Percentiles rank a stretch among this genome's conserved stretches.
These are phyloP conservation scores for Pogostemon cablin DNA, from an alignment of 257 asterid genomes.

Conservation along the genomic window DNA sequence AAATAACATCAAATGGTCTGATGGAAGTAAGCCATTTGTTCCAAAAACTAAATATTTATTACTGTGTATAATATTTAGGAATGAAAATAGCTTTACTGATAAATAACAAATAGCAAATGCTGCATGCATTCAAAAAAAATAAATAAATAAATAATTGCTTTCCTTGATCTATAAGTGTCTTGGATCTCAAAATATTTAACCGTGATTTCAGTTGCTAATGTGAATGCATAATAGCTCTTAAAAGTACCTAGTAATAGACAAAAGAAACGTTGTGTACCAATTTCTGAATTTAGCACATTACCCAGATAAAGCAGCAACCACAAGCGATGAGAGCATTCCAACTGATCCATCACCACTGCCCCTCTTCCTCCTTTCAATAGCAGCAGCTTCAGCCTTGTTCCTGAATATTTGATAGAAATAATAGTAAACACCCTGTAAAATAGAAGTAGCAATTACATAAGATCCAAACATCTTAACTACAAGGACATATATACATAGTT, in stretches of 20 bases:
- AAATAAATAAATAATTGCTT: too few species aligned
- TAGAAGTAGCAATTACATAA: slow-evolving; percentile 50
- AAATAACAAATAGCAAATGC: neutral
- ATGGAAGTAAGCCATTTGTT: slow-evolving; percentile 14
- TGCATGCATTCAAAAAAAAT: neutral
- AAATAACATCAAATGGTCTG: neutral
- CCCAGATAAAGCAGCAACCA: slow-evolving; percentile 95
- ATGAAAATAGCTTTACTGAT: neutral
- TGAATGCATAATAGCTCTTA: too few species aligned
- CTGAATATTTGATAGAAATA: slow-evolving; percentile 98
- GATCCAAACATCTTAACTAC: slow-evolving; percentile 38
- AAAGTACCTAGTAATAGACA: neutral
- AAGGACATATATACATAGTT: slow-evolving; percentile 29
- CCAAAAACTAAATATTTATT: slow-evolving; percentile 15
- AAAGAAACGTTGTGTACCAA: neutral
- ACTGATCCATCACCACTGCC: slow-evolving; percentile 96
- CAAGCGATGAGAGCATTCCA: slow-evolving; percentile 89
- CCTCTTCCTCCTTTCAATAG: slow-evolving; percentile 63
- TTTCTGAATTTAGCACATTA: slow-evolving; percentile 40
- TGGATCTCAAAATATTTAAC: neutral
- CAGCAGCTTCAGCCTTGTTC: slow-evolving; percentile 75
- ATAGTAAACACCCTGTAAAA: slow-evolving; percentile 98
- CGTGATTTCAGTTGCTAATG: neutral
- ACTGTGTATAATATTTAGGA: slow-evolving; percentile 1
- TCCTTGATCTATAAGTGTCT: neutral